Evolutionary conservation across 176 grass and related monocot species (phyloP), one percentile per base, ranked within the genome.

Genomic region (Zoysia pacifica): DNA sequence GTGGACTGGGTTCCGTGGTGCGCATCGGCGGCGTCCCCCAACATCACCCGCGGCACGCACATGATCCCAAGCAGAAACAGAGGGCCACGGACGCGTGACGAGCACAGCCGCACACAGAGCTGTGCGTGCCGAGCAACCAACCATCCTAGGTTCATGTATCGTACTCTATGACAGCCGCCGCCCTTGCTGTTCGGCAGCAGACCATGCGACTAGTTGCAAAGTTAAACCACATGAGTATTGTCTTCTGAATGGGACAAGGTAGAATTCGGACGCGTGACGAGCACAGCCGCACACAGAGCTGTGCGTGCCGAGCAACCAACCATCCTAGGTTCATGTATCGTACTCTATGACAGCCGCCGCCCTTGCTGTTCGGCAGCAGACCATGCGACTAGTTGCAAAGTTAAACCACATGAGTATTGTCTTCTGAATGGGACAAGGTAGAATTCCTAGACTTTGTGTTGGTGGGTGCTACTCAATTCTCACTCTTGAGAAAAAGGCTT

Each of bases 1-100:
- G 79, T 87, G 79, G 78, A 2, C 13, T 61, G 39, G 86, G 79
- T 79, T 88, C 75, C 75, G 63, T n/a, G 79, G 72, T 45, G 61
- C 13, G 18, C 39, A 11, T 16, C 20, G 56, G 14, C 51, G 5
- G 81, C 39, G 59, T 49, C 73, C 55, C 72, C 59, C 49, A 12
- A 12, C 38, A 28, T 18, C 48, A 3, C 48, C 38, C 6, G 58
- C 15, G 28, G 28, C 35, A 44, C 41, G 62, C 51, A 67, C 62
- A 67, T 48, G 70, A 50, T 68, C 54, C 39, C 59, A 2, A 11
- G 7, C 28, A 61, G 4, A 40, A 75, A 75, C 71, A 61, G 43
- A 48, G 39, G 55, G 8, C 2, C 16, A 3, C 4, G 46, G 5
- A 40, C 37, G 80, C 81, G 65, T 39, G 56, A 46, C 70, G 9